These are phyloP conservation scores for Graphilbum sp. DNA, from an alignment of 2,329 filamentous ascomycete species.

Conservation along the genomic window DNA sequence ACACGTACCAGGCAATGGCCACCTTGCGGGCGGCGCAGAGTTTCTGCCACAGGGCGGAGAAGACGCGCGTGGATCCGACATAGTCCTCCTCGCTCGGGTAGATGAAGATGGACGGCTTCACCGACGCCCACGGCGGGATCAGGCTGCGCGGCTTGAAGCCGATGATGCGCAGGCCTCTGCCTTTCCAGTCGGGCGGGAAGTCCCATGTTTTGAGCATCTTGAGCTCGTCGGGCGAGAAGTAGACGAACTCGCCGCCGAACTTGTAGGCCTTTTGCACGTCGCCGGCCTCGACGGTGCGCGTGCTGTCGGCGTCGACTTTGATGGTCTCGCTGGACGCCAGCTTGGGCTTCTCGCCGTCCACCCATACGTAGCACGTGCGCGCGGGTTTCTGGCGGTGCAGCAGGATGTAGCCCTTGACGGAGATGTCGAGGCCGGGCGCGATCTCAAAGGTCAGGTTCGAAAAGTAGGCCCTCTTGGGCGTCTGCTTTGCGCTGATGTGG, in stretches of 20 bases:
- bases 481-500: conserved; percentile 80
- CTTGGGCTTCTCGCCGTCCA: conserved; percentile 71
- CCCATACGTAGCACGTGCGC: conserved; percentile 73
- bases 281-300: conserved; percentile 57
- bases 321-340: conserved; percentile 61
- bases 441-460: conserved; percentile 77
- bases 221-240: conserved; percentile 74
- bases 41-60: conserved; percentile 80
- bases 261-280: conserved; percentile 90
- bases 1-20: conserved; percentile 77
- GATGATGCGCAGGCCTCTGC: conserved; percentile 71
- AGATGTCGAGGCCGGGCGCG: conserved; percentile 68
- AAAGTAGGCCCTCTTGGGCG: conserved; percentile 72
- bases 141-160: conserved; percentile 74
- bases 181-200: conserved; percentile 40
- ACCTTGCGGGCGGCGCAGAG: conserved; percentile 65
- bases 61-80: conserved; percentile 82
- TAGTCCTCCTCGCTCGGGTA: conserved; percentile 86
- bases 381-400: conserved; percentile 71
- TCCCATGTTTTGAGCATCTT: conserved; percentile 47
- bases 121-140: conserved; percentile 69
- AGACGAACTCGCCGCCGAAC: conserved; percentile 79
- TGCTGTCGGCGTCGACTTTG: conserved; percentile 61
- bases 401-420: conserved; percentile 83
- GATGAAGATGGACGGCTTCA: conserved; percentile 78